Base-by-base conservation (phyloP, 2,329 filamentous ascomycete species). In the Simplicillium aogashimaense region DNA sequence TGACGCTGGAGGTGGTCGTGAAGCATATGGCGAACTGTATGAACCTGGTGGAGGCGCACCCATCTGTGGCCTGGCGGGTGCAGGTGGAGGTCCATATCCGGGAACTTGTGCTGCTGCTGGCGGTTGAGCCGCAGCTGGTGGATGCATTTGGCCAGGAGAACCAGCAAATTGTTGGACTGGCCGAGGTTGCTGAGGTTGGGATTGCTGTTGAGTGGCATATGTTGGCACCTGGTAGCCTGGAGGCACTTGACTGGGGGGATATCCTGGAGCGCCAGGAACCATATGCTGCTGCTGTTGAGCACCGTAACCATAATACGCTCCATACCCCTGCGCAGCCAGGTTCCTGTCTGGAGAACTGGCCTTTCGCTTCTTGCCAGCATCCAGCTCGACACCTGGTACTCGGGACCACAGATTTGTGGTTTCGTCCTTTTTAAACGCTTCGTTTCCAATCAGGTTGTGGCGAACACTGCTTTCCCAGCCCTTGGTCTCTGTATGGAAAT, bases 401-500 rank as follows among this genome's bases (percentile, higher is more conserved):
- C 75, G 72, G 43, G 65, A 69, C 75, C 75, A 79, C 15, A 74
- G 58, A 34, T 72, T 67, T 1, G 69, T 74, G 20, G 67, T 65
- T 30, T 76, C 72, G 44, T 74, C 69, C 53, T 78, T 79, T 46
- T 64, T 66, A 52, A 79, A 79, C 7, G 74, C 75, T 47, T 74
- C 70, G 52, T 78, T 78, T 3, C 74, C 74, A 47, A 78, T 76
- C 20, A 79, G 64, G 42, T 78, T 79, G 49, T 79, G 75, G 1
- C 75, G 70, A n/a, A 79, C 75, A 49, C 74, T 78, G 47, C 74
- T 78, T 53, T 79, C 74, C 75, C 75, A 79, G n/a, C 75, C 75
- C 52, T 77, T 79, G 6, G 75, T 78, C 51, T 76, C 74, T 14
- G 74, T 72, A 40, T 64, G 65, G 50, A 78, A 78, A 47, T 70